Percentiles rank a stretch among this genome's conserved stretches.
Evolutionary conservation across 192 early-diverging fungal genomes (phyloP).

Genomic region (Umbelopsis isabellina): DNA sequence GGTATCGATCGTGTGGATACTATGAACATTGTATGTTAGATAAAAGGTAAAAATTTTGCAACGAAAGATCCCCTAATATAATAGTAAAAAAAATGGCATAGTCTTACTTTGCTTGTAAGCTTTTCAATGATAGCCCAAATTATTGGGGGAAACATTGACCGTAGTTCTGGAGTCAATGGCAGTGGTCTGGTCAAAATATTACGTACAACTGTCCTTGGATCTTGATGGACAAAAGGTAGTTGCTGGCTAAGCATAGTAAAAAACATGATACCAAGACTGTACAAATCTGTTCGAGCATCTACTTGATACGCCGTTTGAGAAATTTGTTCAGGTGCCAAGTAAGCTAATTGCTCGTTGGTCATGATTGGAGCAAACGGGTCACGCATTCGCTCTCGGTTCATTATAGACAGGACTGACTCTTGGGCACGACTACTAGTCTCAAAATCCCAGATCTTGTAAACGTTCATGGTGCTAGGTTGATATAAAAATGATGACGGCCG

Average conservation of each 20-base stretch:
- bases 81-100: no score
- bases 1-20: slow-evolving; percentile 42
- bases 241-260: slow-evolving; percentile 28
- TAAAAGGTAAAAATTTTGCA: neutral
- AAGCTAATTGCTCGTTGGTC: slow-evolving; percentile 23
- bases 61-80: no score
- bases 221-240: slow-evolving; percentile 31
- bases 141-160: slow-evolving; percentile 26
- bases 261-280: slow-evolving; percentile 39
- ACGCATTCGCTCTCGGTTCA: slow-evolving; percentile 26
- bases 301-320: slow-evolving; percentile 36
- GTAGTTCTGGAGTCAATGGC: slow-evolving; percentile 26
- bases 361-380: slow-evolving; percentile 21
- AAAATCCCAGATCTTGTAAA: slow-evolving; percentile 31
- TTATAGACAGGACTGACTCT: slow-evolving; percentile 30
- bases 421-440: slow-evolving; percentile 25
- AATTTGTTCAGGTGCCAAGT: slow-evolving; percentile 42
- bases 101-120: slow-evolving; percentile 37
- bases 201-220: slow-evolving; percentile 38
- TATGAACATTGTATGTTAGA: neutral
- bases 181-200: slow-evolving; percentile 32
- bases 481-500: slow-evolving; percentile 32
- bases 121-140: slow-evolving; percentile 38
- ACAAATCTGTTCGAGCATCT: slow-evolving; percentile 42
- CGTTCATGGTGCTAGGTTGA: slow-evolving; percentile 1